These are phyloP conservation scores for Kwoniella dejecticola DNA, from an alignment of 768 basidiomycete species.

Conservation along the genomic window DNA sequence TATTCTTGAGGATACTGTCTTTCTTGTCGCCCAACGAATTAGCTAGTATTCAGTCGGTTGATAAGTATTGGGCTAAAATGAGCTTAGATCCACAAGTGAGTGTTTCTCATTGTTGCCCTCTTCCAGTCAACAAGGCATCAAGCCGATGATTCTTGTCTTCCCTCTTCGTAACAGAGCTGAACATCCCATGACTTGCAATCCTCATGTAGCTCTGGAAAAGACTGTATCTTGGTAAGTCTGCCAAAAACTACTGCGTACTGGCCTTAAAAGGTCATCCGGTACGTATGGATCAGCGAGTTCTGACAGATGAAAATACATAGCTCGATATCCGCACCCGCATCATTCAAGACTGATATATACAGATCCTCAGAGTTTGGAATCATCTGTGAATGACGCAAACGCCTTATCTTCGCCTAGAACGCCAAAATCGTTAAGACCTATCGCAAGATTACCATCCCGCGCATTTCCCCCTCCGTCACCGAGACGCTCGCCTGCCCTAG, in stretches of 20 bases:
- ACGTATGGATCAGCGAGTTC: too few species aligned
- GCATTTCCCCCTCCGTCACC: slow-evolving; percentile 52
- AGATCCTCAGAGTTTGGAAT: neutral
- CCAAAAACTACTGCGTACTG: too few species aligned
- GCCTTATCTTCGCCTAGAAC: slow-evolving; percentile 6
- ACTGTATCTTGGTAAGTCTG: slow-evolving; percentile 51
- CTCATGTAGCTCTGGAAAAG: slow-evolving; percentile 51
- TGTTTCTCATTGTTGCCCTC: neutral
- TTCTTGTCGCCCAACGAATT: slow-evolving; percentile 46
- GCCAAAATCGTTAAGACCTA: slow-evolving; percentile 34
- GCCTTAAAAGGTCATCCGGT: too few species aligned
- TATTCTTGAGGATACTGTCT: slow-evolving; percentile 51
- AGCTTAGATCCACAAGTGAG: slow-evolving; percentile 53
- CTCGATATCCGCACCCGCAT: slow-evolving; percentile 50
- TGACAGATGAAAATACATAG: slow-evolving; percentile 19
- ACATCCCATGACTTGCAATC: slow-evolving; percentile 12
- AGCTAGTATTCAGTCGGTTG: slow-evolving; percentile 45
- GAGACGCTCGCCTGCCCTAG: slow-evolving; percentile 33
- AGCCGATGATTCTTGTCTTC: slow-evolving; percentile 18
- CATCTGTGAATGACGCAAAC: neutral
- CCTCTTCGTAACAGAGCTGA: slow-evolving; percentile 36
- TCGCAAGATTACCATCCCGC: slow-evolving; percentile 46
- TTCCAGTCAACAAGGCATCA: neutral
- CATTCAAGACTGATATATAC: slow-evolving; percentile 40
- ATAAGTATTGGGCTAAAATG: slow-evolving; percentile 48